Evolutionary conservation across 257 asterid genomes (phyloP).

Genomic region (Dorcoceras hygrometricum): DNA sequence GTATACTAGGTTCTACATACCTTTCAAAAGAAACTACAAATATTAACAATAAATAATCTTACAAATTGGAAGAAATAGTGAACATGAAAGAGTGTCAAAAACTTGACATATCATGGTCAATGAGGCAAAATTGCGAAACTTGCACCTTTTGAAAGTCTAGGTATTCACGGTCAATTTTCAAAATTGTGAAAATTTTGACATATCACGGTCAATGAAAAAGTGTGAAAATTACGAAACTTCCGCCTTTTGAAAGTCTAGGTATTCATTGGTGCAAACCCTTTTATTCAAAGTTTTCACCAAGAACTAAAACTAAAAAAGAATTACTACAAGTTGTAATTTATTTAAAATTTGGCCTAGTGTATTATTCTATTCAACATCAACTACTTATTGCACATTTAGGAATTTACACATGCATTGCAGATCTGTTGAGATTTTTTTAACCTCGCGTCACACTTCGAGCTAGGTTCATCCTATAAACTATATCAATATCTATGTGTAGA

Average conservation of each 20-base stretch:
- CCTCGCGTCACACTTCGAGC: too few species aligned
- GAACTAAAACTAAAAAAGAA: neutral
- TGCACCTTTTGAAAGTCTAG: neutral
- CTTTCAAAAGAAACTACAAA: constrained; percentile 56
- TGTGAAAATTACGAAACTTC: neutral
- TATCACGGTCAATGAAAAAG: neutral
- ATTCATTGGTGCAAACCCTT: neutral
- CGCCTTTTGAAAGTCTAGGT: neutral
- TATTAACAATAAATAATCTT: constrained; percentile 30
- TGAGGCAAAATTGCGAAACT: neutral
- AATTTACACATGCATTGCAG: too few species aligned
- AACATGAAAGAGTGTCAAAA: constrained; percentile 6
- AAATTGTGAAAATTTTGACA: constrained; percentile 12
- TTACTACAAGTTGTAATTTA: constrained; percentile 5
- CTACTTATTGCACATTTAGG: neutral
- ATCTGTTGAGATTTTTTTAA: too few species aligned
- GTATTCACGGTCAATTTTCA: too few species aligned
- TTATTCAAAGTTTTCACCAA: neutral
- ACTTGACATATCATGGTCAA: neutral
- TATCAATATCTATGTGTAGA: neutral
- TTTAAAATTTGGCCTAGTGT: constrained; percentile 15
- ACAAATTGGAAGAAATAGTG: constrained; percentile 19
- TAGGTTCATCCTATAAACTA: too few species aligned
- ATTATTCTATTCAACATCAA: neutral
- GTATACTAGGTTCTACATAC: constrained; percentile 93